Evolutionary conservation across 73 alveolate species (phyloP).

Genomic region (Paramecium primaurelia): DNA sequence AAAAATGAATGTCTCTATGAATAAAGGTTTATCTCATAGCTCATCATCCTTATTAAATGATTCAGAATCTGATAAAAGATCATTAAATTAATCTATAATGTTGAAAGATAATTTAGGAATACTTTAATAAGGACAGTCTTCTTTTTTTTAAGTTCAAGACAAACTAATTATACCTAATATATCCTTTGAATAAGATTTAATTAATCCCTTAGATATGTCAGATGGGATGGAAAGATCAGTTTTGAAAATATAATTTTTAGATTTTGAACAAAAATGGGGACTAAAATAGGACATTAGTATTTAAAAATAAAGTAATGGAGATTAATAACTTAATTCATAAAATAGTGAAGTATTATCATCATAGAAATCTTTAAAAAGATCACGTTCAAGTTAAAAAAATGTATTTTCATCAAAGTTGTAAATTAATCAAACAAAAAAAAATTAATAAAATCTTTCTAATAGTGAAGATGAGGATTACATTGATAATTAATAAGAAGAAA

Average conservation of each 20-base stretch:
- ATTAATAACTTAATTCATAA: not conserved
- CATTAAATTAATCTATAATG: not conserved
- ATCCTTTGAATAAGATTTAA: not conserved
- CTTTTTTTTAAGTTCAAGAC: not conserved
- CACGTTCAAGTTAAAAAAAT: not conserved
- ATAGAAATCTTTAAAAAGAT: not conserved
- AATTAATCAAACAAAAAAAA: not conserved
- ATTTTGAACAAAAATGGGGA: not conserved
- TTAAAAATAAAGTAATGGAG: not conserved
- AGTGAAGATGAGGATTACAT: not conserved
- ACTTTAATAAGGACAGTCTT: not conserved
- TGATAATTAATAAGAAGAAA: not conserved
- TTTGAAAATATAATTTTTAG: not conserved
- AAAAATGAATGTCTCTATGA: not conserved
- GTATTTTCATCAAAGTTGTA: not conserved
- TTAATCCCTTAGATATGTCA: conserved; percentile 1
- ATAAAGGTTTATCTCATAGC: not conserved
- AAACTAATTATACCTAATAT: not conserved
- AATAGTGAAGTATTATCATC: not conserved
- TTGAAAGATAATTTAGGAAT: not conserved
- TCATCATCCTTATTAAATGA: not conserved
- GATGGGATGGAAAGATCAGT: not conserved
- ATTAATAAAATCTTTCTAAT: not conserved
- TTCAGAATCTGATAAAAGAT: not conserved
- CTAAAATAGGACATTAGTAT: not conserved